These are phyloP conservation scores for Priceomyces melissophilus DNA, from an alignment of 805 yeast genomes.

Conservation along the genomic window DNA sequence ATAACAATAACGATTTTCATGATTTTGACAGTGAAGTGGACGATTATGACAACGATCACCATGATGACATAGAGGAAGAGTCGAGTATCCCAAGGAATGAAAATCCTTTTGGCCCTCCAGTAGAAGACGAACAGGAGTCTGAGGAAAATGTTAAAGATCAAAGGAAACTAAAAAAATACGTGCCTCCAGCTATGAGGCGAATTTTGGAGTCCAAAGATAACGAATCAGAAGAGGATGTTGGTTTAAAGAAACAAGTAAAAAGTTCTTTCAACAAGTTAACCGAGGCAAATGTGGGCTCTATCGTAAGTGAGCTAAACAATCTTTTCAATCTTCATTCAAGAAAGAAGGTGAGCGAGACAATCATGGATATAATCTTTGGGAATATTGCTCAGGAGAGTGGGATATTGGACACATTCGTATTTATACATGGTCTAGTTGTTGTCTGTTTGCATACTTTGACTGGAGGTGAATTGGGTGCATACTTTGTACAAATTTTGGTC, in stretches of 20 bases:
- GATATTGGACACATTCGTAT: conserved; percentile 72
- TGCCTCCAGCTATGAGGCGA: conserved; percentile 85
- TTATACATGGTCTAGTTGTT: conserved; percentile 73
- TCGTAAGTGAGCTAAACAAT: conserved; percentile 64
- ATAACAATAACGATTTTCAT: conserved; percentile 14
- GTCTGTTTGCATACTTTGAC: conserved; percentile 72
- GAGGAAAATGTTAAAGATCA: conserved; percentile 6
- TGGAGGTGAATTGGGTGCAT: conserved; percentile 90
- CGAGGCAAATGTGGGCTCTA: conserved; percentile 73
- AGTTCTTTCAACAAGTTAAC: conserved; percentile 87
- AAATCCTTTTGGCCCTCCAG: conserved; percentile 75
- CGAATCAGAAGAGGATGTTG: conserved; percentile 36
- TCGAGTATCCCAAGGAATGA: conserved; percentile 35
- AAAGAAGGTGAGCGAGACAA: conserved; percentile 69
- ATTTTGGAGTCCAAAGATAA: conserved; percentile 42
- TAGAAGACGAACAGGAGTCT: conserved; percentile 3
- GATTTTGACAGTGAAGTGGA: conserved; percentile 4
- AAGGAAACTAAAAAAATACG: conserved; percentile 45
- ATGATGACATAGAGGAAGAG: conserved; percentile 11
- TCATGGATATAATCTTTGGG: conserved; percentile 62
- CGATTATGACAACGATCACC: conserved; percentile 5
- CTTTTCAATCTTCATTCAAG: conserved; percentile 69
- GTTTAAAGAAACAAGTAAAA: conserved; percentile 58
- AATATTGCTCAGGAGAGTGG: conserved; percentile 62
- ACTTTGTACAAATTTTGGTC: conserved; percentile 73